Evolutionary conservation across 2,329 filamentous ascomycete genomes (phyloP), one percentile per base, ranked within the genome.

Genomic region (Sporothrix pseudoabietina): DNA sequence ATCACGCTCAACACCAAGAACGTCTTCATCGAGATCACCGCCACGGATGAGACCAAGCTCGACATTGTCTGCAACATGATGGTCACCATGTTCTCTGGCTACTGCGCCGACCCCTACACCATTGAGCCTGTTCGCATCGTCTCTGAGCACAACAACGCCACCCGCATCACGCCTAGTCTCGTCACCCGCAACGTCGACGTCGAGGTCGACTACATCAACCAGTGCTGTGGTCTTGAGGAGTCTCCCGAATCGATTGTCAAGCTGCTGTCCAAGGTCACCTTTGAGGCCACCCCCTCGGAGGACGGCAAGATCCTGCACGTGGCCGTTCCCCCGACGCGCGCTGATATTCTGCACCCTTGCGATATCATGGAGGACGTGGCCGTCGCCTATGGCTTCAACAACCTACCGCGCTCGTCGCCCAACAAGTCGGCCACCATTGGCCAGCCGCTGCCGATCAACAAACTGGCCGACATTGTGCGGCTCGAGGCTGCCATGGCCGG

Each of bases 291-390:
- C 74, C 94, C 94, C 3, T 96, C 94, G 0, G 83, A 86, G 72
- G 87, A 88, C 75, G 82, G 88, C 72, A 90, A 93, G 79, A 84
- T 96, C 69, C 86, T 97, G 74, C 91, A 97, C 78, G 90, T 98
- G 39, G 87, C 91, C 49, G 89, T 98, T 32, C 96, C 96, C 9
- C 89, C 94, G 44, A 98, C 94, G 65, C 90, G 96, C 75, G 95
- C 96, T 66, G 96, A 99, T 81, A 91, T 99, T 57, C 90, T 99
- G 44, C 96, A 99, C 82, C 92, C 98, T 80, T 97, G 94, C 78
- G 96, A 99, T 81, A 93, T 99, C 77, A 99, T 99, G 95, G 96
- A 99, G 84, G 97, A 99, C 80, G 91, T 97, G 26, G 96, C 94
- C 55, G 96, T 99, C 76, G 94, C 94, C 71, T 98, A 98, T 82